These are phyloP conservation scores for Wickerhamomyces canadensis DNA, from an alignment of 805 yeast species.

Conservation along the genomic window DNA sequence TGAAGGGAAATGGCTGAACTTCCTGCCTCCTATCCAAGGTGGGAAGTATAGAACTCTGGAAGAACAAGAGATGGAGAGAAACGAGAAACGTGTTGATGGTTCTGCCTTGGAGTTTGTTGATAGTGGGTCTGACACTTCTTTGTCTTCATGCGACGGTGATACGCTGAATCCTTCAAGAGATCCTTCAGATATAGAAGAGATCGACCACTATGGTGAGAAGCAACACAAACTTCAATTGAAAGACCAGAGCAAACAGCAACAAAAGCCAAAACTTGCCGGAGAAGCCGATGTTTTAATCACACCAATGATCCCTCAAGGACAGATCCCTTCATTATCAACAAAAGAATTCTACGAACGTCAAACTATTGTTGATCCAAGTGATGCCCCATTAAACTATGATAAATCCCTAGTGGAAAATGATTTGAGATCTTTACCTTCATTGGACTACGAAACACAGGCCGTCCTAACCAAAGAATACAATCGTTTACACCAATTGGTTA, in stretches of 20 bases:
- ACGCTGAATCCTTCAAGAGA: conserved; percentile 9
- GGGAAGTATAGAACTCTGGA: conserved; percentile 40
- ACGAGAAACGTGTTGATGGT: neutral
- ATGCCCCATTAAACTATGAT: conserved; percentile 52
- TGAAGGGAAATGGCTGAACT: conserved; percentile 61
- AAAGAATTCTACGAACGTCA: conserved; percentile 22
- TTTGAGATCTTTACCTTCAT: conserved; percentile 48
- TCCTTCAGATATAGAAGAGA: conserved; percentile 15
- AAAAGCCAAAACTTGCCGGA: conserved; percentile 30
- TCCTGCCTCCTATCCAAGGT: conserved; percentile 88
- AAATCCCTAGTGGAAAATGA: conserved; percentile 50
- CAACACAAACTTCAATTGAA: conserved; percentile 1
- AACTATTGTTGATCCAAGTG: conserved; percentile 50
- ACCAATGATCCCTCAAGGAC: conserved; percentile 50
- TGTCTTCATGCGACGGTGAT: conserved; percentile 1
- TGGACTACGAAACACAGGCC: conserved; percentile 66
- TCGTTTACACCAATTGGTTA: conserved; percentile 49
- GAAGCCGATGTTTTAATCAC: conserved; percentile 34
- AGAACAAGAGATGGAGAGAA: conserved; percentile 16
- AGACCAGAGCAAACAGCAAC: neutral
- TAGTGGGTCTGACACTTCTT: no score
- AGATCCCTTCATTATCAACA: conserved; percentile 34
- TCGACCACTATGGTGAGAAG: no score
- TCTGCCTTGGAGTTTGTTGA: no score
- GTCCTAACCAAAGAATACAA: conserved; percentile 51